phyloP scores from a whole-genome alignment of 805 yeast genomes.

The Geotrichum ghanense region DNA sequence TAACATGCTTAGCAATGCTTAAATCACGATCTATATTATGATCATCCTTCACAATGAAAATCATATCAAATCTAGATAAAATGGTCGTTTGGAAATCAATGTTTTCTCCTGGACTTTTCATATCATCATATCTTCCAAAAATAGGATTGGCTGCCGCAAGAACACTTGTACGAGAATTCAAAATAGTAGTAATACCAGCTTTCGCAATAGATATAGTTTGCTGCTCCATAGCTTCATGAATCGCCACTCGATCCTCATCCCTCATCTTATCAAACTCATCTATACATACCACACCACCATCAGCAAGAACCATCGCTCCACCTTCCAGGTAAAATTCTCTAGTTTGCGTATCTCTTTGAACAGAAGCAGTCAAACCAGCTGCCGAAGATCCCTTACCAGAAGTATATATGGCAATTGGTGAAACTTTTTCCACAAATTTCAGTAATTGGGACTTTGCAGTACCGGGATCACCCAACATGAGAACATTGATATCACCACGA shows the following conservation, averaged over 20 bases:
- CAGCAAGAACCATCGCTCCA: constrained; percentile 99
- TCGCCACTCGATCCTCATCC: constrained; percentile 97
- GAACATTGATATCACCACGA: constrained; percentile 93
- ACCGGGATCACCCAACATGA: constrained; percentile 95
- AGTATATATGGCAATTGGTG: constrained; percentile 91
- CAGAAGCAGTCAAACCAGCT: constrained; percentile 97
- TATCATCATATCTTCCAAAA: constrained; percentile 92
- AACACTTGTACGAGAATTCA: constrained; percentile 92
- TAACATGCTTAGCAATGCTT: constrained; percentile 87
- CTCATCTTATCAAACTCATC: constrained; percentile 99
- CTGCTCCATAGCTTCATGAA: constrained; percentile 99
- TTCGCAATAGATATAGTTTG: constrained; percentile 98
- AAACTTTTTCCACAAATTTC: constrained; percentile 88
- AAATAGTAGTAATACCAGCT: constrained; percentile 95
- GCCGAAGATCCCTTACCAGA: constrained; percentile 99
- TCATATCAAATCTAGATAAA: constrained; percentile 96
- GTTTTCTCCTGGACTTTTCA: constrained; percentile 94
- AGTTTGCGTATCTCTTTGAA: constrained; percentile 80
- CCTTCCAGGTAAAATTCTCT: constrained; percentile 95
- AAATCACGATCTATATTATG: constrained; percentile 80
- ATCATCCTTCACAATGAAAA: constrained; percentile 91
- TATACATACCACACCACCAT: constrained; percentile 98
- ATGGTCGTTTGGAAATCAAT: constrained; percentile 96
- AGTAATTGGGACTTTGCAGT: constrained; percentile 95
- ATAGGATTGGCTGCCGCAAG: constrained; percentile 97